Conservation (phyloP, 2,329 filamentous ascomycete genomes). For the Lasiodiplodia hormozganensis region DNA sequence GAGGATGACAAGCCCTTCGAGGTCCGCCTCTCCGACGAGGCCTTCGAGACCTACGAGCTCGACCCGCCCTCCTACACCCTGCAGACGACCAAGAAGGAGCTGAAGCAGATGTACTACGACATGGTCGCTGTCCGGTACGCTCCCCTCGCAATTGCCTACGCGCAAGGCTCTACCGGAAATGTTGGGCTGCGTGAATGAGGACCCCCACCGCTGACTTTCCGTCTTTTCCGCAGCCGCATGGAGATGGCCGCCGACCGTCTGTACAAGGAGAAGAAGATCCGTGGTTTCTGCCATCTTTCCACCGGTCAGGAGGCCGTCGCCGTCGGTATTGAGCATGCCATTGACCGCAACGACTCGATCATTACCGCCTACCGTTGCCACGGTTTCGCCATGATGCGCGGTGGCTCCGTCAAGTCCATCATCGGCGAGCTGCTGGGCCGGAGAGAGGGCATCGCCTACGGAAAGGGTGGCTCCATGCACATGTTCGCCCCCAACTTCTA, state of each 20-base stretch:
- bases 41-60: constrained; percentile 99
- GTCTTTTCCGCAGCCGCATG: constrained; percentile 75
- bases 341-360: constrained; percentile 88
- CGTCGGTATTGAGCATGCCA: constrained; percentile 94
- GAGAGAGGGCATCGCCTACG: constrained; percentile 95
- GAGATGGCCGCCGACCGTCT: constrained; percentile 98
- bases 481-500: constrained; percentile 99
- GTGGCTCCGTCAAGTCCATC: constrained; percentile 86
- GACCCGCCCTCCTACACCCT: constrained; percentile 94
- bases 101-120: constrained; percentile 99
- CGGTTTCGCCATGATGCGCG: constrained; percentile 97
- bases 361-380: constrained; percentile 99
- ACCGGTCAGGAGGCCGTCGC: constrained; percentile 98
- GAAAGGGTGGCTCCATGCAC: constrained; percentile 99
- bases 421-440: constrained; percentile 95
- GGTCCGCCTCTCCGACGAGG: constrained; percentile 93
- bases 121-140: constrained; percentile 93
- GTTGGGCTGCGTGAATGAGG: constrained; percentile 28
- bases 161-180: not conserved
- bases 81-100: constrained; percentile 93
- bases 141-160: constrained; percentile 17
- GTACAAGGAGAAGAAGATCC: constrained; percentile 99
- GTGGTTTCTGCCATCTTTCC: constrained; percentile 98
- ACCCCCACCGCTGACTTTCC: constrained; percentile 22
- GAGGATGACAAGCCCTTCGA: constrained; percentile 94